These are phyloP conservation scores for Trypethelium eluteriae DNA, from an alignment of 495 filamentous ascomycete genomes.

Conservation along the genomic window DNA sequence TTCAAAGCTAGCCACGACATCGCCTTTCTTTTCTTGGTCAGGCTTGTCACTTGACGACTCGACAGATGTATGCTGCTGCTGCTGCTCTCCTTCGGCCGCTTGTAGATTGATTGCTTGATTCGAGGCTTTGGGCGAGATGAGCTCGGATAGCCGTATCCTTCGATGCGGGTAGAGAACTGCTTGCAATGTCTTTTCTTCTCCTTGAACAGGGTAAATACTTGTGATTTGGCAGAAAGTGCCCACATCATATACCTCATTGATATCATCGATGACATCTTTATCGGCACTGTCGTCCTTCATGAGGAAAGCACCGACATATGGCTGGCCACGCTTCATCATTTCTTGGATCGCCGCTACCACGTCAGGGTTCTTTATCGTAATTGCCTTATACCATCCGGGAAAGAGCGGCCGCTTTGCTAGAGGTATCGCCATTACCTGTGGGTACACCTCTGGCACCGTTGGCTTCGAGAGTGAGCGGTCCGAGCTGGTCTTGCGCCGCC, in stretches of 20 bases:
- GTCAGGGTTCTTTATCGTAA: conserved; percentile 85
- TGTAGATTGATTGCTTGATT: conserved; percentile 34
- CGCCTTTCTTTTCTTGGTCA: conserved; percentile 65
- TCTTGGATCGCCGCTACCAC: conserved; percentile 87
- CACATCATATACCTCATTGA: conserved; percentile 85
- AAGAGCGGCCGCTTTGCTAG: conserved; percentile 92
- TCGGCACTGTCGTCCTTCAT: conserved; percentile 94
- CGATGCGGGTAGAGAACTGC: conserved; percentile 94
- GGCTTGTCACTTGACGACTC: conserved; percentile 51
- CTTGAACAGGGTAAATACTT: conserved; percentile 80
- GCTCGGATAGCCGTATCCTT: conserved; percentile 76
- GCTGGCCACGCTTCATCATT: conserved; percentile 95
- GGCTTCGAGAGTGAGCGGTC: conserved; percentile 79
- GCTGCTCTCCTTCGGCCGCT: conserved; percentile 27
- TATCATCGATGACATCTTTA: conserved; percentile 78
- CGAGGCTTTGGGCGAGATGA: conserved; percentile 55
- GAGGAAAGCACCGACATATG: conserved; percentile 92
- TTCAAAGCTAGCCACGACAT: conserved; percentile 96
- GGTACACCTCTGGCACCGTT: conserved; percentile 86
- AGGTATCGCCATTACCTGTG: conserved; percentile 98
- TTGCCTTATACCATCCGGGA: conserved; percentile 97
- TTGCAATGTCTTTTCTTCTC: conserved; percentile 64
- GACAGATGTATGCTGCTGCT: conserved; percentile 17
- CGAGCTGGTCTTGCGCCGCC: conserved; percentile 49
- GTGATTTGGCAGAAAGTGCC: conserved; percentile 98